A percentile compares a stretch with the other conserved stretches of the same genome.
Evolutionary conservation across 1,284 basidiomycete genomes (phyloP).

Genomic region (Cryptococcus sp.): DNA sequence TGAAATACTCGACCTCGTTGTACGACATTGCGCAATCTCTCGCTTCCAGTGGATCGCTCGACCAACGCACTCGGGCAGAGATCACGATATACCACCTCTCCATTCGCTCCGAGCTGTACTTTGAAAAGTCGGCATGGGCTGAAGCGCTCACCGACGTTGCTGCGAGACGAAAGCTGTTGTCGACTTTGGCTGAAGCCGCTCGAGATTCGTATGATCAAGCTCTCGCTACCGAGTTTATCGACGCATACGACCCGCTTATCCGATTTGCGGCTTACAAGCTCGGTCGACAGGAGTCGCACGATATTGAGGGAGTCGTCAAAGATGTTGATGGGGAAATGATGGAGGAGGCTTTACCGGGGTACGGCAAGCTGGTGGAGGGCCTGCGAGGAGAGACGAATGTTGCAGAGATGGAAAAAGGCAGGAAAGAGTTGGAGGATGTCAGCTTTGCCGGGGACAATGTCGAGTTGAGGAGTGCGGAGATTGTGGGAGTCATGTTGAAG

Average conservation of each 20-base stretch:
- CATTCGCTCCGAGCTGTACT: conserved; percentile 45
- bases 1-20: conserved; percentile 75
- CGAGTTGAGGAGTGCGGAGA: conserved; percentile 81
- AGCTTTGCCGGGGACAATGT: conserved; percentile 78
- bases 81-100: conserved; percentile 46
- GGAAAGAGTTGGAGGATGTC: conserved; percentile 57
- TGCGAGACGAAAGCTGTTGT: conserved; percentile 64
- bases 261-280: conserved; percentile 88
- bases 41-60: conserved; percentile 52
- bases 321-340: conserved; percentile 62
- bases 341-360: conserved; percentile 47
- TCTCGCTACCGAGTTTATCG: conserved; percentile 74
- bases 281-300: conserved; percentile 61
- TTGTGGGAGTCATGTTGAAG: conserved; percentile 78
- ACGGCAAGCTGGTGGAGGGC: conserved; percentile 24
- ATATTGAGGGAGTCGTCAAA: conserved; percentile 69
- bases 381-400: conserved; percentile 45
- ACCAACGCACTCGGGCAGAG: conserved; percentile 39
- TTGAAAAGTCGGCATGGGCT: conserved; percentile 62
- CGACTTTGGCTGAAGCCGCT: conserved; percentile 58
- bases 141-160: conserved; percentile 71
- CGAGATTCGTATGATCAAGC: conserved; percentile 76
- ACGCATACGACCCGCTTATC: conserved; percentile 85
- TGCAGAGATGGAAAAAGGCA: conserved; percentile 50
- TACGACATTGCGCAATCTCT: conserved; percentile 57